A percentile compares a stretch with the other conserved stretches of the same genome.
These are phyloP conservation scores for Neofusicoccum ribis DNA, from an alignment of 2,329 filamentous ascomycete genomes.

Conservation along the genomic window DNA sequence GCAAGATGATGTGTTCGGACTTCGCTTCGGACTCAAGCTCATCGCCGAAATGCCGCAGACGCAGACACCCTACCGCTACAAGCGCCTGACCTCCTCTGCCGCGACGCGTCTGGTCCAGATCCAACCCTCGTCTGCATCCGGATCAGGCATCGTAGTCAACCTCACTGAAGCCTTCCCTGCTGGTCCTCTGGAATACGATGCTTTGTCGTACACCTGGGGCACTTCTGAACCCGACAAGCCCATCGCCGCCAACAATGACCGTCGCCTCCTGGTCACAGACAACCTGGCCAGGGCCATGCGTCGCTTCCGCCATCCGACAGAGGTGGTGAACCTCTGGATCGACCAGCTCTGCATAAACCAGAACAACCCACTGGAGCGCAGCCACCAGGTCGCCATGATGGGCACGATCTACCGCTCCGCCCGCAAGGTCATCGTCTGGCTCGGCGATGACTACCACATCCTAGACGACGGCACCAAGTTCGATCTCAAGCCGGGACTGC, in stretches of 20 bases:
- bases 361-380: slow-evolving; percentile 26
- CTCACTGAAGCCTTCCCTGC: slow-evolving; percentile 42
- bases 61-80: slow-evolving; percentile 1
- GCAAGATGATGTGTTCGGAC: slow-evolving; percentile 4
- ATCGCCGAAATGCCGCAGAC: slow-evolving; percentile 12
- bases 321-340: slow-evolving; percentile 25
- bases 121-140: neutral
- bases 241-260: slow-evolving; percentile 21
- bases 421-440: slow-evolving; percentile 31
- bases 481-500: slow-evolving; percentile 5
- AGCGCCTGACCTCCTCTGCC: neutral
- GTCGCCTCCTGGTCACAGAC: slow-evolving; percentile 20
- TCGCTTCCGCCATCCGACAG: slow-evolving; percentile 22
- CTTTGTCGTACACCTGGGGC: slow-evolving; percentile 29
- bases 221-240: slow-evolving; percentile 12
- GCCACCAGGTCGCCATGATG: slow-evolving; percentile 30
- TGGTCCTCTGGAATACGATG: slow-evolving; percentile 32
- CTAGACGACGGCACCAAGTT: slow-evolving; percentile 23
- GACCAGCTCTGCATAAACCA: slow-evolving; percentile 36
- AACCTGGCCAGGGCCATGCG: slow-evolving; percentile 25
- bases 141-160: neutral
- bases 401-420: slow-evolving; percentile 30
- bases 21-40: neutral
- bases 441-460: slow-evolving; percentile 32
- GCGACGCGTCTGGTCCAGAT: slow-evolving; percentile 15